Evolutionary conservation across 1,284 basidiomycete species (phyloP).

Genomic region (Cryptococcus hybrid): DNA sequence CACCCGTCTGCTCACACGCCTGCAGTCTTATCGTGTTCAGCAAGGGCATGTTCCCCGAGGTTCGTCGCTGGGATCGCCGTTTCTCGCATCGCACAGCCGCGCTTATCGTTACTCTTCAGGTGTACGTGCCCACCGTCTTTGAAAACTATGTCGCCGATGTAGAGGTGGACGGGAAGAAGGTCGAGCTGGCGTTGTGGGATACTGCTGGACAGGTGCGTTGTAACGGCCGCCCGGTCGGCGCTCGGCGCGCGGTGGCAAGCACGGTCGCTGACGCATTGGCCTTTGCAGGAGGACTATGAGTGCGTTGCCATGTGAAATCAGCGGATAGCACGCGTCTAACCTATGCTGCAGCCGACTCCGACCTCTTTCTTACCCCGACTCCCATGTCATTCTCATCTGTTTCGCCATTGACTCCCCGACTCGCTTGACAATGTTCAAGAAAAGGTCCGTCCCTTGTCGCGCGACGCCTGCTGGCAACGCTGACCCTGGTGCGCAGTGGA

Average conservation of each 20-base stretch:
- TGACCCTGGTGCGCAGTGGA: slow-evolving; percentile 63
- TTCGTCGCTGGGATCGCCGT: slow-evolving; percentile 45
- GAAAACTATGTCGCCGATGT: slow-evolving; percentile 83
- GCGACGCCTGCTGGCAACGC: background rate
- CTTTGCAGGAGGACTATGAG: slow-evolving; percentile 13
- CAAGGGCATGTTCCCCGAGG: slow-evolving; percentile 92
- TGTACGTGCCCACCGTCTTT: slow-evolving; percentile 90
- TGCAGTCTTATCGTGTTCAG: slow-evolving; percentile 55
- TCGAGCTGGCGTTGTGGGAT: slow-evolving; percentile 93
- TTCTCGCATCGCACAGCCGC: background rate
- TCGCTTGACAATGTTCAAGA: slow-evolving; percentile 94
- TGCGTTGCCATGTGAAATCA: slow-evolving; percentile 2
- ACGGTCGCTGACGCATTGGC: slow-evolving; percentile 8
- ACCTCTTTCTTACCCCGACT: slow-evolving; percentile 87
- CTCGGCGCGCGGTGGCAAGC: slow-evolving; percentile 16
- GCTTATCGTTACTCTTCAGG: slow-evolving; percentile 55
- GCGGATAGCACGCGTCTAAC: background rate
- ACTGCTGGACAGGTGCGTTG: slow-evolving; percentile 83
- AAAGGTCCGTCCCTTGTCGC: slow-evolving; percentile 62
- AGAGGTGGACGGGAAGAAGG: slow-evolving; percentile 85
- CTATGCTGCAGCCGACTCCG: slow-evolving; percentile 71
- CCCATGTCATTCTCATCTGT: slow-evolving; percentile 90
- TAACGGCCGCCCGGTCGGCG: too few species aligned
- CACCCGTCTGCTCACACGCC: slow-evolving; percentile 1
- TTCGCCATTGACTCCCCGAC: slow-evolving; percentile 88